Conservation (phyloP, 441 rosid genomes). For the Erodium moschatum region DNA sequence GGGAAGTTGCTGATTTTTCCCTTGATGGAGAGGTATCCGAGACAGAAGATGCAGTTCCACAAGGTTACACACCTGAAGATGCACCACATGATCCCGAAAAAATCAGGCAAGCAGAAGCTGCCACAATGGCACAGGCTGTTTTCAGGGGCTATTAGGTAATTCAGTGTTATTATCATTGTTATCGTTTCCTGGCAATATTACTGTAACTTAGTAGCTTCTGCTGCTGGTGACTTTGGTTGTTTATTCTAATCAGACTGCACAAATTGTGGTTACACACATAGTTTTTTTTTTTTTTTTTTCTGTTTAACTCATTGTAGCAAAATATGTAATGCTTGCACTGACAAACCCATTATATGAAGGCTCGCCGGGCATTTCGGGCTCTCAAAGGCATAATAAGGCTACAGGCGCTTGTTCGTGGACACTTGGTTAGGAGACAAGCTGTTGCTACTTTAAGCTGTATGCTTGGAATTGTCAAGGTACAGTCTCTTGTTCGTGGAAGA, state of each 20-base stretch:
- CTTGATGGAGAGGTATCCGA: slow-evolving; percentile 28
- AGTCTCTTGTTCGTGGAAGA: slow-evolving; percentile 46
- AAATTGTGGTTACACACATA: too few species aligned
- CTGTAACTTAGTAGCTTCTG: not conserved
- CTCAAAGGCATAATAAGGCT: slow-evolving; percentile 49
- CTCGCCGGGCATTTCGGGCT: slow-evolving; percentile 44
- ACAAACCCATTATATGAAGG: slow-evolving; percentile 31
- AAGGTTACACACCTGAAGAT: slow-evolving; percentile 16
- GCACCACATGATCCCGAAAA: slow-evolving; percentile 37
- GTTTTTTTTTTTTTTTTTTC: too few species aligned
- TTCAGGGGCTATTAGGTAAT: slow-evolving; percentile 43
- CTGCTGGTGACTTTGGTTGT: not conserved
- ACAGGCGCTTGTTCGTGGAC: slow-evolving; percentile 62
- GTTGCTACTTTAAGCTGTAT: slow-evolving; percentile 51
- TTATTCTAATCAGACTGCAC: too few species aligned
- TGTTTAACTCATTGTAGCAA: too few species aligned
- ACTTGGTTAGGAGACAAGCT: slow-evolving; percentile 62
- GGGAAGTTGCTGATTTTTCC: slow-evolving; percentile 22
- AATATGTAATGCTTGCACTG: too few species aligned
- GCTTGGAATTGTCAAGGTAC: slow-evolving; percentile 48
- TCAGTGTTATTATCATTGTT: too few species aligned
- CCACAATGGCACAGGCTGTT: slow-evolving; percentile 58
- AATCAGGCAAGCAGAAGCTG: slow-evolving; percentile 49
- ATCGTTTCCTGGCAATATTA: not conserved
- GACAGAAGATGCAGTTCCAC: slow-evolving; percentile 1